Evolutionary conservation across 768 basidiomycete genomes (phyloP).

Genomic region (Gloeophyllum trabeum): DNA sequence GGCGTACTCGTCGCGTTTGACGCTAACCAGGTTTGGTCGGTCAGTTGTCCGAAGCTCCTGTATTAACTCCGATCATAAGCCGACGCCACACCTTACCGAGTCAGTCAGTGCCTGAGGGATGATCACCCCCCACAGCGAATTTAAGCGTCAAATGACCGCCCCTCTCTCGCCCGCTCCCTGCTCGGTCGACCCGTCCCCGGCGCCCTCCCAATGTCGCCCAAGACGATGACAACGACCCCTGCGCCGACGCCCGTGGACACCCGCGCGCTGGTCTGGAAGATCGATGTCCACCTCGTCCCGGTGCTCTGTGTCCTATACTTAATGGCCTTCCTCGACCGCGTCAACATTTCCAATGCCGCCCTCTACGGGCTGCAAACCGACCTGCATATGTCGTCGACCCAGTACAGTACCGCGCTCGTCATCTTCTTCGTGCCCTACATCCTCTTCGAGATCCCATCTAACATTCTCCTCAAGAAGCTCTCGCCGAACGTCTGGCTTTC

Average conservation of each 20-base stretch:
- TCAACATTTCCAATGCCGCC: constrained; percentile 21
- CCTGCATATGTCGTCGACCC: constrained; percentile 13
- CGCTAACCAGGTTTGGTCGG: too few species aligned
- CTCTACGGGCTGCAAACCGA: constrained; percentile 19
- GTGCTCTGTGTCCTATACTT: constrained; percentile 30
- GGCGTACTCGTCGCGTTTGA: too few species aligned
- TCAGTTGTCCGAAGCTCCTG: too few species aligned
- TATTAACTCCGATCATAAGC: too few species aligned
- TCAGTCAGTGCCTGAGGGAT: too few species aligned
- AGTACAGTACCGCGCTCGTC: constrained; percentile 20
- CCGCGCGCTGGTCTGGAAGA: constrained; percentile 20
- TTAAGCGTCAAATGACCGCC: too few species aligned
- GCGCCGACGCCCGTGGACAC: constrained; percentile 10
- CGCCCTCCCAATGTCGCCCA: too few species aligned
- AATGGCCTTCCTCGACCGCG: constrained; percentile 28
- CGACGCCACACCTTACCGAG: too few species aligned
- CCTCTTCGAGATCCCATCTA: constrained; percentile 24
- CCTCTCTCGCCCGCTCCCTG: too few species aligned
- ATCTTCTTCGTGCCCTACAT: constrained; percentile 23
- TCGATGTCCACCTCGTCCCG: constrained; percentile 26
- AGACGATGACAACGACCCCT: background rate
- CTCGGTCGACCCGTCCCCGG: too few species aligned
- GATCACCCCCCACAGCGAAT: too few species aligned
- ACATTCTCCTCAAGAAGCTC: constrained; percentile 20
- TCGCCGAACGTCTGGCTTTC: constrained; percentile 25